Conservation (phyloP, 257 asterid species). For the Solanum chaucha region DNA sequence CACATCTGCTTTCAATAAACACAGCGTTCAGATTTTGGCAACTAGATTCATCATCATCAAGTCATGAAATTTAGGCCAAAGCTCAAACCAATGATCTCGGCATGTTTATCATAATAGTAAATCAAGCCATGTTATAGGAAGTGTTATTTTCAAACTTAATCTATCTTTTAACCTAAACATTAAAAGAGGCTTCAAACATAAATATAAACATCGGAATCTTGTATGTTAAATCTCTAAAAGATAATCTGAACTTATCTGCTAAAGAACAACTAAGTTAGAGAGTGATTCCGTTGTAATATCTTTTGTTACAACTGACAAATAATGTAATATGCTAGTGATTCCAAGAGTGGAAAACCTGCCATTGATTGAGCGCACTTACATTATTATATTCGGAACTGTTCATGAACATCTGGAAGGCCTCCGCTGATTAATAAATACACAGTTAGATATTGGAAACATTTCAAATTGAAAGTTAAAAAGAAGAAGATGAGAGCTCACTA, state of each 20-base stretch:
- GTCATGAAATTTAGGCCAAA: neutral
- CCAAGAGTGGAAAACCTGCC: neutral
- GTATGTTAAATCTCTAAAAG: neutral
- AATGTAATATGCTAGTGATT: neutral
- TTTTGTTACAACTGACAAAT: neutral
- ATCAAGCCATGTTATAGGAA: neutral
- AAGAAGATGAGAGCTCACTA: slow-evolving; percentile 32
- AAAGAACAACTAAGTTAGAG: neutral
- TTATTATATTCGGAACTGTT: slow-evolving; percentile 49
- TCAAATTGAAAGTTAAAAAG: neutral
- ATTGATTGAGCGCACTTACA: slow-evolving; percentile 24
- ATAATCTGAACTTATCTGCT: neutral
- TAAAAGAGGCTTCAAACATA: neutral
- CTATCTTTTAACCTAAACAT: neutral
- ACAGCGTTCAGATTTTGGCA: neutral
- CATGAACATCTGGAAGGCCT: slow-evolving; percentile 59
- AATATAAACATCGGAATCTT: neutral
- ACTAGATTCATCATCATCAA: neutral
- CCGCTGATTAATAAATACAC: slow-evolving; percentile 30
- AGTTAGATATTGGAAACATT: neutral
- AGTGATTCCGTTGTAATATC: neutral
- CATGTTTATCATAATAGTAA: neutral
- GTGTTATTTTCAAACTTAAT: neutral
- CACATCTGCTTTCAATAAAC: slow-evolving; percentile 35
- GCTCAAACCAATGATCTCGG: neutral